Evolutionary conservation across 192 early-diverging fungal genomes (phyloP).

Genomic region (Coemansia sp.): DNA sequence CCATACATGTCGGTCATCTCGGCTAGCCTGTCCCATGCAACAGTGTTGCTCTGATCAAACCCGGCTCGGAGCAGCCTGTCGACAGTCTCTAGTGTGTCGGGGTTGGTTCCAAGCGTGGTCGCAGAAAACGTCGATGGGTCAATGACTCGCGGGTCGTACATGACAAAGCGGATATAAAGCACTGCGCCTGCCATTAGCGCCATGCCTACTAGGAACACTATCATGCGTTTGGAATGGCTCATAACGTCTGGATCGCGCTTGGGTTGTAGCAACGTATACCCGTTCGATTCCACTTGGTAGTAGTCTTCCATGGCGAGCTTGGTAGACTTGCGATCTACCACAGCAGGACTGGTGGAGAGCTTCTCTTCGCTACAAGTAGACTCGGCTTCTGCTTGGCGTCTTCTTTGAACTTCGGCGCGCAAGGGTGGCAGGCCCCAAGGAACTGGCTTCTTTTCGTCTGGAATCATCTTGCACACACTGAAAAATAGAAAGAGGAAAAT

Average conservation of each 20-base stretch:
- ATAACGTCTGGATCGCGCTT: constrained; percentile 14
- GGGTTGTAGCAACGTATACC: constrained; percentile 22
- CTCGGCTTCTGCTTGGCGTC: constrained; percentile 1
- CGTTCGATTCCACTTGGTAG: constrained; percentile 18
- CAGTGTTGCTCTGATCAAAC: constrained; percentile 41
- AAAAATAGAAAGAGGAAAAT: not conserved
- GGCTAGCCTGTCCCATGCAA: constrained; percentile 65
- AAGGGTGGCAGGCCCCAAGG: constrained; percentile 55
- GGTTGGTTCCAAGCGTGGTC: constrained; percentile 15
- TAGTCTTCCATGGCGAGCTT: not conserved
- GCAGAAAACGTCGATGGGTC: constrained; percentile 31
- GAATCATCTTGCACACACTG: constrained; percentile 36
- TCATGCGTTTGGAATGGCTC: constrained; percentile 22
- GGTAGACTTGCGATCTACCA: not conserved
- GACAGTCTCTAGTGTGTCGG: constrained; percentile 34
- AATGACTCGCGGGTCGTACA: constrained; percentile 26
- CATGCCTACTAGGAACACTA: constrained; percentile 19
- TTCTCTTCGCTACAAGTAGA: not conserved
- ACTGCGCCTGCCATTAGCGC: constrained; percentile 18
- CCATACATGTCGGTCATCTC: constrained; percentile 69
- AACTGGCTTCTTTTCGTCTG: constrained; percentile 53
- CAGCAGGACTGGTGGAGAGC: not conserved
- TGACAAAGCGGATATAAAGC: constrained; percentile 10
- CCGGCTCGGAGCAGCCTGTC: constrained; percentile 34
- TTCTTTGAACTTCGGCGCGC: constrained; percentile 30